Percentiles rank a stretch among this genome's conserved stretches.
These are phyloP conservation scores for Backusella morwellensis DNA, from an alignment of 192 early-diverging fungal species.

Conservation along the genomic window DNA sequence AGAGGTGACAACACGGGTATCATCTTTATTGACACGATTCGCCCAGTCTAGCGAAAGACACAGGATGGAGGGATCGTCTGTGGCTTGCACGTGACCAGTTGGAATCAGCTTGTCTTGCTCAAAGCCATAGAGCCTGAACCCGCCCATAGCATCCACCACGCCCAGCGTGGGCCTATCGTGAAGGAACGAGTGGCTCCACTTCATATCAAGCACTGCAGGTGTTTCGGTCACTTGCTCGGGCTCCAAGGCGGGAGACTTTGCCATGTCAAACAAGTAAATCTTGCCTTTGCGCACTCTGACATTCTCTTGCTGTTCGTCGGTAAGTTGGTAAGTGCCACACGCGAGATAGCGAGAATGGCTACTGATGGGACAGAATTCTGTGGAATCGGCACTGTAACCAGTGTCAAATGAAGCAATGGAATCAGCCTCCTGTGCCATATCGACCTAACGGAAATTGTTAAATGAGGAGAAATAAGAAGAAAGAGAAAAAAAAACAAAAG, in stretches of 20 bases:
- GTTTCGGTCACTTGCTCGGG: constrained; percentile 55
- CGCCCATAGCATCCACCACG: constrained; percentile 62
- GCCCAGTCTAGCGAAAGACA: constrained; percentile 92
- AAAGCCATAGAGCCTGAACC: constrained; percentile 48
- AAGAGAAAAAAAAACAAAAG: not conserved
- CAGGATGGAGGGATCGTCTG: constrained; percentile 51
- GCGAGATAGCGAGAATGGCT: constrained; percentile 46
- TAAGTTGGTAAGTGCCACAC: constrained; percentile 73
- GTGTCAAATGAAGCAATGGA: constrained; percentile 60
- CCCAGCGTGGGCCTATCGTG: constrained; percentile 48
- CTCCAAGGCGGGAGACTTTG: not conserved
- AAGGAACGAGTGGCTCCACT: constrained; percentile 64
- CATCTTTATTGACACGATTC: constrained; percentile 43
- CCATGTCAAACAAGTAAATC: constrained; percentile 26
- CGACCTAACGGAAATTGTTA: not conserved
- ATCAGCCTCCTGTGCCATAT: constrained; percentile 12
- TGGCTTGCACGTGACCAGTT: constrained; percentile 40
- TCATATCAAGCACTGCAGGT: constrained; percentile 70
- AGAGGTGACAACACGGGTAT: constrained; percentile 56
- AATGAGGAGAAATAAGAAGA: not conserved
- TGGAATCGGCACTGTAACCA: constrained; percentile 67
- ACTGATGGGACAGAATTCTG: constrained; percentile 67
- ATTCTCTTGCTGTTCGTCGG: constrained; percentile 35
- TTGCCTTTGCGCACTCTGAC: constrained; percentile 35
- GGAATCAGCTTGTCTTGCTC: not conserved